Evolutionary conservation across 2,329 filamentous ascomycete species (phyloP).

Genomic region (Colletotrichum siamense): DNA sequence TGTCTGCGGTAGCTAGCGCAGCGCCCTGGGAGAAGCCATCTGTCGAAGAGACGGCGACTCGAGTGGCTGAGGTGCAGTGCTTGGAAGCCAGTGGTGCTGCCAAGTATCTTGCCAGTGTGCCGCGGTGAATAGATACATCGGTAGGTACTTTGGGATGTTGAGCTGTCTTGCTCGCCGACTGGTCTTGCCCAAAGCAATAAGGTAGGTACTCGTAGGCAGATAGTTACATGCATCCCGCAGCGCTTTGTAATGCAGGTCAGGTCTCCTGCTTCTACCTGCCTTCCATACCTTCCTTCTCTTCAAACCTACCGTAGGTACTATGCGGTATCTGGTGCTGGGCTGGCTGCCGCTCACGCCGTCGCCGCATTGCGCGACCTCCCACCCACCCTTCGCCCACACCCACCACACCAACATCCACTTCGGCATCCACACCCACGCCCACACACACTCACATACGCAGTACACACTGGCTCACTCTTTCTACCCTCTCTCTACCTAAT

Average conservation of each 20-base stretch:
- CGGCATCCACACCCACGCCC: neutral
- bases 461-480: neutral
- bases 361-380: slow-evolving; percentile 18
- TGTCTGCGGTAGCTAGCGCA: neutral
- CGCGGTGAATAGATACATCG: neutral
- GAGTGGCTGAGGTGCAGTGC: neutral
- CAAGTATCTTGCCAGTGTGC: neutral
- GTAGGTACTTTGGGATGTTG: neutral
- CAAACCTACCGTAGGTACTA: neutral
- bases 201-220: neutral
- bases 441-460: neutral
- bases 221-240: neutral
- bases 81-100: neutral
- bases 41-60: neutral
- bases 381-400: slow-evolving; percentile 18
- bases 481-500: neutral
- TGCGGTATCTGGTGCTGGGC: neutral
- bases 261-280: neutral
- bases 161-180: neutral
- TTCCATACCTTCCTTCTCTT: neutral
- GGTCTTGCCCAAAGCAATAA: neutral
- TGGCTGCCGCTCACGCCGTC: slow-evolving; percentile 16
- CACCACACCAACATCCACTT: neutral
- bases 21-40: neutral
- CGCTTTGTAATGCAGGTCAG: neutral